phyloP scores from a whole-genome alignment of 306 rosid genomes.

The Medicago arabica region DNA sequence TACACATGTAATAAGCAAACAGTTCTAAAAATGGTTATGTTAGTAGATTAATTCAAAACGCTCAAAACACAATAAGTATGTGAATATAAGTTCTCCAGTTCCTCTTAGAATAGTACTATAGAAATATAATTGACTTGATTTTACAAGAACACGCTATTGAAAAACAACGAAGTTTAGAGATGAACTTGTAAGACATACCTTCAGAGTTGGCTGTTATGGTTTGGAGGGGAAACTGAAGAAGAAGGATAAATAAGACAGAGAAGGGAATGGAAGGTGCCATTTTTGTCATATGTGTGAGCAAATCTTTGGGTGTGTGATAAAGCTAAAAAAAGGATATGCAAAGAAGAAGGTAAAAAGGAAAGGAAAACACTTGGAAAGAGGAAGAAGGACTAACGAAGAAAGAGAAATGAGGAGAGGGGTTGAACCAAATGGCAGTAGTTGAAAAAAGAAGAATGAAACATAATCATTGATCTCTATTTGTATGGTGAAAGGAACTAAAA shows the following conservation, averaged over 20 bases:
- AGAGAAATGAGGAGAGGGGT: too few species aligned
- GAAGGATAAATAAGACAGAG: slow-evolving; percentile 42
- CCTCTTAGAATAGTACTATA: too few species aligned
- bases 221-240: slow-evolving; percentile 42
- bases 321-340: not conserved
- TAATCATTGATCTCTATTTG: not conserved
- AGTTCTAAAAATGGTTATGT: too few species aligned
- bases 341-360: not conserved
- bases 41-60: slow-evolving; percentile 4
- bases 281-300: slow-evolving; percentile 3
- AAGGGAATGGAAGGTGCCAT: slow-evolving; percentile 47
- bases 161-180: slow-evolving; percentile 12
- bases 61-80: not conserved
- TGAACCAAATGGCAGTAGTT: slow-evolving; percentile 25
- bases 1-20: too few species aligned
- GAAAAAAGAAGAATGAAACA: not conserved
- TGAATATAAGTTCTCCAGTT: too few species aligned
- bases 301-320: slow-evolving; percentile 13
- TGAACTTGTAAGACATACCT: slow-evolving; percentile 44
- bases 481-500: not conserved
- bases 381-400: not conserved
- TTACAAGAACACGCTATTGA: slow-evolving; percentile 8
- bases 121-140: not conserved
- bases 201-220: slow-evolving; percentile 51
- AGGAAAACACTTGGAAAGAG: not conserved